These are phyloP conservation scores for Allium fistulosum DNA, from an alignment of 106 monocot species.

Conservation along the genomic window DNA sequence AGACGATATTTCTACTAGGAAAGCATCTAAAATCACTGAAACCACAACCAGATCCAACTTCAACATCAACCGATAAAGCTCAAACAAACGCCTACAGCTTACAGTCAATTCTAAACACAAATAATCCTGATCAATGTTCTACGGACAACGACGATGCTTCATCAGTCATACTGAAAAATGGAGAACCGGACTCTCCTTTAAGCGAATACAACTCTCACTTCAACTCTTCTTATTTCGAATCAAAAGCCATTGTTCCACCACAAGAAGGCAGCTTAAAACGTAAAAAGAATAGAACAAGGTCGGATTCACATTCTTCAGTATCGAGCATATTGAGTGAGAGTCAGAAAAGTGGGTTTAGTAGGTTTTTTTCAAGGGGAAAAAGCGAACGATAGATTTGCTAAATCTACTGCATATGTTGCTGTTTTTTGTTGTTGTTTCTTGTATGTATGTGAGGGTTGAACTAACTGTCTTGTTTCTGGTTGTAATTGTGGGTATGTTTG, in stretches of 20 bases:
- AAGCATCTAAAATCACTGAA: constrained; percentile 24
- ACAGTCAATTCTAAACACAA: not conserved
- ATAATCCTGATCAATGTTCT: not conserved
- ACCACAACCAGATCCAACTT: not conserved
- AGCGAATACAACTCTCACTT: constrained; percentile 8
- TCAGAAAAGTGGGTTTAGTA: constrained; percentile 11
- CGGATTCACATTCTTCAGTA: not conserved
- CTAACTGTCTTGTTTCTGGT: too few species aligned
- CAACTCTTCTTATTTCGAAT: not conserved
- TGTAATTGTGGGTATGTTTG: too few species aligned
- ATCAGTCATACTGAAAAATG: constrained; percentile 2
- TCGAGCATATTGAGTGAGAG: constrained; percentile 10
- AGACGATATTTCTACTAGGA: constrained; percentile 27
- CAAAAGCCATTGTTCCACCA: not conserved
- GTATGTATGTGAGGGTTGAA: too few species aligned
- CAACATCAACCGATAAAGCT: not conserved
- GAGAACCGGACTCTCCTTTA: not conserved
- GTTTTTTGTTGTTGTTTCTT: too few species aligned
- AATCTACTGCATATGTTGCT: not conserved
- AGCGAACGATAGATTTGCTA: not conserved
- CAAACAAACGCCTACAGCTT: not conserved
- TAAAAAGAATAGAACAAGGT: constrained; percentile 5
- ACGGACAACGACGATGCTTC: constrained; percentile 7
- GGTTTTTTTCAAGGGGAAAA: constrained; percentile 12
- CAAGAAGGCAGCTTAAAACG: constrained; percentile 4